Evolutionary conservation across 1,139 yeast genomes (phyloP).

Genomic region (Zhuliangozyma blackwelliae): DNA sequence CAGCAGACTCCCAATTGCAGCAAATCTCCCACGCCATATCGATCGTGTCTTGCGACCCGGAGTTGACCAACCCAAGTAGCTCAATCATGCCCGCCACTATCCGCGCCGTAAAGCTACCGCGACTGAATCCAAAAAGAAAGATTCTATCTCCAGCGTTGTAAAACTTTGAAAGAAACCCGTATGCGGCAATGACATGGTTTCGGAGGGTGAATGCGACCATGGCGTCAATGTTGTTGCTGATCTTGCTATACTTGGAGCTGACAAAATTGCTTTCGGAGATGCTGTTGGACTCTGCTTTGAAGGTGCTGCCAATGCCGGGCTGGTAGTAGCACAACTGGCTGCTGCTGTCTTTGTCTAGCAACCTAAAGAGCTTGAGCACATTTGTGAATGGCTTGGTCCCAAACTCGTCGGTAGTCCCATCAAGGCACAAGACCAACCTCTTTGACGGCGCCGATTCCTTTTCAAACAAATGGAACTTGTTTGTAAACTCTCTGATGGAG

Average conservation of each 20-base stretch:
- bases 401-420: slow-evolving; percentile 59
- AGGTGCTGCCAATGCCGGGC: slow-evolving; percentile 59
- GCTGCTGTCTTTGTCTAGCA: slow-evolving; percentile 42
- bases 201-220: slow-evolving; percentile 52
- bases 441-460: slow-evolving; percentile 1
- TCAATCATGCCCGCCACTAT: slow-evolving; percentile 62
- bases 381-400: slow-evolving; percentile 55
- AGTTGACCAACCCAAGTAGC: slow-evolving; percentile 50
- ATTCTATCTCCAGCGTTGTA: slow-evolving; percentile 48
- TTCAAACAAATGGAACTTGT: background rate
- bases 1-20: slow-evolving; percentile 57
- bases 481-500: slow-evolving; percentile 1
- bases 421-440: slow-evolving; percentile 48
- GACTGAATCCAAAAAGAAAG: slow-evolving; percentile 56
- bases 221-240: slow-evolving; percentile 35
- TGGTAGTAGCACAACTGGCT: slow-evolving; percentile 58
- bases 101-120: slow-evolving; percentile 65
- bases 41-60: slow-evolving; percentile 51
- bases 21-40: slow-evolving; percentile 60
- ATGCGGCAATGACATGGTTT: slow-evolving; percentile 53
- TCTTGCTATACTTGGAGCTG: slow-evolving; percentile 11
- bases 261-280: slow-evolving; percentile 15
- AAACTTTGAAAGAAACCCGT: slow-evolving; percentile 44
- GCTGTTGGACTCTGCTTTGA: slow-evolving; percentile 29
- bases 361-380: slow-evolving; percentile 48